A percentile compares a stretch with the other conserved stretches of the same genome.
These are phyloP conservation scores for Nitzschia sp. DNA, from an alignment of 108 stramenopile species.

Conservation along the genomic window DNA sequence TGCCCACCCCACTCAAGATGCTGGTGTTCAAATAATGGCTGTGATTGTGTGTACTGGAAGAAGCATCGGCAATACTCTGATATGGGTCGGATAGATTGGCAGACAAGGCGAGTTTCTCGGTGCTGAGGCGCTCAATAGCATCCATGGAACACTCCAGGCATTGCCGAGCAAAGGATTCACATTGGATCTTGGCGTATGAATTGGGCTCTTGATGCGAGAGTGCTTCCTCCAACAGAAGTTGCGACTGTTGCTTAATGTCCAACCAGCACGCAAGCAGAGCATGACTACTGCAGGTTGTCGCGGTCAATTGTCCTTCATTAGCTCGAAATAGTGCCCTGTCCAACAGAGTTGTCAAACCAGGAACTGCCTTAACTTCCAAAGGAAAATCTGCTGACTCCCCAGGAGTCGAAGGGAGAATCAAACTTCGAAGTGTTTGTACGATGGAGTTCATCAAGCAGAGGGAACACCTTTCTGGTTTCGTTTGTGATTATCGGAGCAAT, in stretches of 20 bases:
- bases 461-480: too few species aligned
- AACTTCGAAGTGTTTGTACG: too few species aligned
- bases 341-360: constrained; percentile 75
- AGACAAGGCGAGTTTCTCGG: constrained; percentile 66
- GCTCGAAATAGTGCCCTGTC: constrained; percentile 73
- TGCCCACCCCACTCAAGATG: constrained; percentile 28
- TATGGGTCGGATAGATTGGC: constrained; percentile 69
- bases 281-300: constrained; percentile 59
- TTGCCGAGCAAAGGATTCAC: constrained; percentile 65
- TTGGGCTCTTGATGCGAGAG: constrained; percentile 17
- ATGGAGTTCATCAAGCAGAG: too few species aligned
- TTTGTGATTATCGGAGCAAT: too few species aligned
- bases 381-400: constrained; percentile 36
- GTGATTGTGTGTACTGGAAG: background rate
- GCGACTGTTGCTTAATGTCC: constrained; percentile 50
- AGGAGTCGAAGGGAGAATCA: constrained; percentile 23
- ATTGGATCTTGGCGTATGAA: constrained; percentile 17
- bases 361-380: constrained; percentile 44
- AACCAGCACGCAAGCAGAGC: constrained; percentile 54
- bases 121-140: constrained; percentile 68
- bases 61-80: constrained; percentile 23
- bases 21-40: background rate
- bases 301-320: constrained; percentile 71
- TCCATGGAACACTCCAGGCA: constrained; percentile 63
- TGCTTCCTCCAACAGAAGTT: constrained; percentile 26